phyloP scores from a whole-genome alignment of 1,139 yeast genomes.

The Debaryomycetaceae sp. region DNA sequence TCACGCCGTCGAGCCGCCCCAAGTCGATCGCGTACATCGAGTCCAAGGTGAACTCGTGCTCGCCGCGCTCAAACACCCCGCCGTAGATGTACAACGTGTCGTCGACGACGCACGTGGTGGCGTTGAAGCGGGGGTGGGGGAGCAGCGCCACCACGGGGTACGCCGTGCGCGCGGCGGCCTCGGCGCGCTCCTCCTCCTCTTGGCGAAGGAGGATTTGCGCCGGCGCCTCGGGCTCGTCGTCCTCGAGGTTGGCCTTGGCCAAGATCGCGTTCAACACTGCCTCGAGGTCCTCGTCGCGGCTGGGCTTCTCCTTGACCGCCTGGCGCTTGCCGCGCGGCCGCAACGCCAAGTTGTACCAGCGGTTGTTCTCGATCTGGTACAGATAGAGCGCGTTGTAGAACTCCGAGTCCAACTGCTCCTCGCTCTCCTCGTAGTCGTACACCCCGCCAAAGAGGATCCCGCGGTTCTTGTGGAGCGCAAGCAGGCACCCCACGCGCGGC shows the following conservation, averaged over 20 bases:
- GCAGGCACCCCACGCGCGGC: slow-evolving; percentile 92
- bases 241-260: slow-evolving; percentile 63
- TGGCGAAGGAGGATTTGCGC: slow-evolving; percentile 34
- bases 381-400: slow-evolving; percentile 80
- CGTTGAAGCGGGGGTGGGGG: slow-evolving; percentile 89
- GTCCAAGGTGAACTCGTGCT: slow-evolving; percentile 77
- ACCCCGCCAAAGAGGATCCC: slow-evolving; percentile 96
- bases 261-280: slow-evolving; percentile 72
- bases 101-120: slow-evolving; percentile 80
- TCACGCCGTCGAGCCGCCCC: slow-evolving; percentile 83
- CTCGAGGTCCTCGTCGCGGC: slow-evolving; percentile 77
- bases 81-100: slow-evolving; percentile 86
- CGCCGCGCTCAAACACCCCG: slow-evolving; percentile 87
- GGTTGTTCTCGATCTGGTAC: slow-evolving; percentile 78
- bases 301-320: slow-evolving; percentile 38
- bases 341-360: slow-evolving; percentile 78
- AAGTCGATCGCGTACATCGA: slow-evolving; percentile 83
- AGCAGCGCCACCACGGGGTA: slow-evolving; percentile 57
- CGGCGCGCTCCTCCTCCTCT: slow-evolving; percentile 32
- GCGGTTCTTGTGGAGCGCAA: slow-evolving; percentile 86
- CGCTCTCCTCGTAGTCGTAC: slow-evolving; percentile 90
- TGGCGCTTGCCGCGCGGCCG: slow-evolving; percentile 56
- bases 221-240: slow-evolving; percentile 56
- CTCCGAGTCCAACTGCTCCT: slow-evolving; percentile 80
- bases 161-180: slow-evolving; percentile 20